These are phyloP conservation scores for Aspergillus coremiiformis DNA, from an alignment of 495 filamentous ascomycete species.

Conservation along the genomic window DNA sequence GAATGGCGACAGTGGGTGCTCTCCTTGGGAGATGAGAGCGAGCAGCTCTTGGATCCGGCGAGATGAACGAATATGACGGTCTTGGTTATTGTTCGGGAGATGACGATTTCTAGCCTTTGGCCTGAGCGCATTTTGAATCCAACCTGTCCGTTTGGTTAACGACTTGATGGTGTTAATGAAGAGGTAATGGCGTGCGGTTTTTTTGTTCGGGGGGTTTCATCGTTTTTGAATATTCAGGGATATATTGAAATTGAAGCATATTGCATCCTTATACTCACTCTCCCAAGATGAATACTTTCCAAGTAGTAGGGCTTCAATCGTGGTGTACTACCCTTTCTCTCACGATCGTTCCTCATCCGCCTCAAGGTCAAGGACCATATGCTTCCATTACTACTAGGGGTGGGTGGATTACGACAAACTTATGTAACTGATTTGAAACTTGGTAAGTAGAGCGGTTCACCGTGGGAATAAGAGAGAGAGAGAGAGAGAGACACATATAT, in stretches of 20 bases:
- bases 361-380: too few relatives aligned
- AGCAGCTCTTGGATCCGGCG: conserved; percentile 9
- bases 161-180: conserved; percentile 9
- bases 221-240: background rate
- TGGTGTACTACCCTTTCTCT: too few relatives aligned
- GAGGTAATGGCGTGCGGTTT: background rate
- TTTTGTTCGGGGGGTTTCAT: background rate
- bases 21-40: conserved; percentile 29
- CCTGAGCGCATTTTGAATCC: background rate
- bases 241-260: background rate
- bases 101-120: background rate
- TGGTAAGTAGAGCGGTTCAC: too few relatives aligned
- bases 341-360: too few relatives aligned
- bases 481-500: background rate
- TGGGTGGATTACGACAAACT: too few relatives aligned
- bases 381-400: too few relatives aligned
- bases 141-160: background rate
- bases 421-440: too few relatives aligned
- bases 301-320: too few relatives aligned
- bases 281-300: background rate
- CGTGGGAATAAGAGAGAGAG: too few relatives aligned
- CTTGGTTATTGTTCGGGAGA: background rate
- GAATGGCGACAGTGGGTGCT: conserved; percentile 70
- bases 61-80: background rate
- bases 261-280: background rate